Percentiles rank a stretch among this genome's conserved stretches.
These are phyloP conservation scores for Linderniella brevidens DNA, from an alignment of 257 asterid species.

Conservation along the genomic window DNA sequence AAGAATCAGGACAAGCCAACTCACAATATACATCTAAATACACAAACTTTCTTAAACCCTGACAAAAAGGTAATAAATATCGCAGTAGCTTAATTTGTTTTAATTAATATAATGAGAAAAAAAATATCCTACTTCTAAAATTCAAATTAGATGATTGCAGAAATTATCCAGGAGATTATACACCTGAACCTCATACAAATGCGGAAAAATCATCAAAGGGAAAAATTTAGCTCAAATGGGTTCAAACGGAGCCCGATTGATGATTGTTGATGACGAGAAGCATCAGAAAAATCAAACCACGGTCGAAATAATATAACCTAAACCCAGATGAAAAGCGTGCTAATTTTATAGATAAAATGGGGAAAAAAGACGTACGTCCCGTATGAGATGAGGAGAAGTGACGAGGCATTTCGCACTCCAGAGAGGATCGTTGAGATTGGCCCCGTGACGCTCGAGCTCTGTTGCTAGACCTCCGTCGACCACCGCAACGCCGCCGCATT, in stretches of 20 bases:
- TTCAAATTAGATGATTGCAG: no score
- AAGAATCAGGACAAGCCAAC: conserved; percentile 11
- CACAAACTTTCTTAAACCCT: conserved; percentile 9
- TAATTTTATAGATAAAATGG: background rate
- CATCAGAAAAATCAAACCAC: background rate
- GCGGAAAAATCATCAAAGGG: no score
- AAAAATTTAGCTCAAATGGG: no score
- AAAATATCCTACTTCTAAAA: no score
- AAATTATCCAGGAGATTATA: no score
- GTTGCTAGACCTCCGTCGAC: conserved; percentile 93
- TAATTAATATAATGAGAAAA: no score
- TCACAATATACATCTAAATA: conserved; percentile 10
- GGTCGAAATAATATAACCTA: background rate
- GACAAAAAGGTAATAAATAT: conserved; percentile 1
- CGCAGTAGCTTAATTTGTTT: no score
- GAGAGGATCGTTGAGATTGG: conserved; percentile 74
- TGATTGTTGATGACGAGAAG: no score
- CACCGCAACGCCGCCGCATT: conserved; percentile 65
- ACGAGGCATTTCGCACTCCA: conserved; percentile 93
- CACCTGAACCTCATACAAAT: no score
- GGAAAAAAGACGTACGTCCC: conserved; percentile 23
- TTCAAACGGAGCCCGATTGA: no score
- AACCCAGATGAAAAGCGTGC: background rate
- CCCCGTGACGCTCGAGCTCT: conserved; percentile 80
- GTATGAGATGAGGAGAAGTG: conserved; percentile 70